phyloP scores from a whole-genome alignment of 768 basidiomycete species.

The Dictyophora rubrovolvata region DNA sequence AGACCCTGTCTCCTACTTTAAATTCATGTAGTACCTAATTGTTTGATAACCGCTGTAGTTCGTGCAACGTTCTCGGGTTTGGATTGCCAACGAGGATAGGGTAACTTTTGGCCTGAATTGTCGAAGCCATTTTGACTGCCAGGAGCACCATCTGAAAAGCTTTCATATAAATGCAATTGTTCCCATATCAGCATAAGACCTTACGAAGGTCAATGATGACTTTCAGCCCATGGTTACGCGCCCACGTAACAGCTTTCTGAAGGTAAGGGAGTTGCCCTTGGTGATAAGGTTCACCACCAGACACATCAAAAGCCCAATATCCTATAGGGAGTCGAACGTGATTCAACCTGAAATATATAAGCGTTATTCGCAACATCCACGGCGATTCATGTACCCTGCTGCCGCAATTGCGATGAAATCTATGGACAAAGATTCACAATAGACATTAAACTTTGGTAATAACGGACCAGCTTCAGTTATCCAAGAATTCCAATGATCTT shows the following conservation, averaged over 20 bases:
- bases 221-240: constrained; percentile 59
- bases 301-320: constrained; percentile 83
- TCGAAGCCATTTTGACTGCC: constrained; percentile 83
- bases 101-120: constrained; percentile 62
- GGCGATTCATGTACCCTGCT: constrained; percentile 46
- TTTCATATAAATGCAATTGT: not conserved
- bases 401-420: constrained; percentile 70
- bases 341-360: constrained; percentile 45
- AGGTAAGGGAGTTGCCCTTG: constrained; percentile 69
- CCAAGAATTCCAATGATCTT: constrained; percentile 65
- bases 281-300: constrained; percentile 67
- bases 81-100: constrained; percentile 61
- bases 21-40: not conserved
- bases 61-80: constrained; percentile 56
- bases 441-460: not conserved
- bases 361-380: constrained; percentile 8
- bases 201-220: constrained; percentile 73
- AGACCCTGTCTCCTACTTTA: not conserved
- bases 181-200: constrained; percentile 3
- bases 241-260: constrained; percentile 58
- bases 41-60: constrained; percentile 55
- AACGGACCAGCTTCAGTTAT: constrained; percentile 49
- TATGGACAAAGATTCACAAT: not conserved
- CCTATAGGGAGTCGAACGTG: constrained; percentile 81
- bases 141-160: constrained; percentile 37